Evolutionary conservation across 768 basidiomycete genomes (phyloP), one percentile per base, ranked within the genome.

Genomic region (Amanita exitialis): DNA sequence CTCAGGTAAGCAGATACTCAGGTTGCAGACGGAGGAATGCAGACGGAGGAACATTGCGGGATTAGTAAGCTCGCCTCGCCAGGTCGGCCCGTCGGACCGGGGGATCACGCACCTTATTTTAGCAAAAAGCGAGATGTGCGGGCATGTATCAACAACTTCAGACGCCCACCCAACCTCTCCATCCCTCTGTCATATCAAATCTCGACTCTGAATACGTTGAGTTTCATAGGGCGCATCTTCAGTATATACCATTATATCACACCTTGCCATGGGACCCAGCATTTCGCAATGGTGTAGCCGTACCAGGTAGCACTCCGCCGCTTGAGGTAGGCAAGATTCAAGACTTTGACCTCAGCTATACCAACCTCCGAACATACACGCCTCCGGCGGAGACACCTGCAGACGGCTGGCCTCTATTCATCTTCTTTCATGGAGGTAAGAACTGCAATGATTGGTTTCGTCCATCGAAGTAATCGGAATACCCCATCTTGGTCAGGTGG

Each of bases 391-490:
- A 59, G 3, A 58, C 67, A 0, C 83, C 83, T 0, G 59, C 58
- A 1, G 63, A 61, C 0, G 86, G 86, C 15, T 87, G 86, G 86
- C 84, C 84, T 0, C 75, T 79, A 1, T 77, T 87, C 53, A 72
- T 86, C 39, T 88, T 75, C 72, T 86, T 81, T 61, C 86, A 87
- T 55, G 86, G 86, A 47, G 86, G 85, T 77, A 53, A 49, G 72
- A 43, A 47, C 12, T 9, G 21, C 15, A 5, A 23, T 38, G 12
- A 18, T 35, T 4, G n/a, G n/a, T 9, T 16, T 47, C 15, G 5
- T 28, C 16, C 6, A 38, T 27, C 15, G 53, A 23, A 44, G 25
- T 20, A 28, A 28, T 39, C 4, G 4, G 5, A 30, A 54, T 34
- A 6, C 15, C 15, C 15, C 16, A 4, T 56, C 13, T 16, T 35